Evolutionary conservation across 768 basidiomycete genomes (phyloP).

Genomic region (Mycena haematopus): DNA sequence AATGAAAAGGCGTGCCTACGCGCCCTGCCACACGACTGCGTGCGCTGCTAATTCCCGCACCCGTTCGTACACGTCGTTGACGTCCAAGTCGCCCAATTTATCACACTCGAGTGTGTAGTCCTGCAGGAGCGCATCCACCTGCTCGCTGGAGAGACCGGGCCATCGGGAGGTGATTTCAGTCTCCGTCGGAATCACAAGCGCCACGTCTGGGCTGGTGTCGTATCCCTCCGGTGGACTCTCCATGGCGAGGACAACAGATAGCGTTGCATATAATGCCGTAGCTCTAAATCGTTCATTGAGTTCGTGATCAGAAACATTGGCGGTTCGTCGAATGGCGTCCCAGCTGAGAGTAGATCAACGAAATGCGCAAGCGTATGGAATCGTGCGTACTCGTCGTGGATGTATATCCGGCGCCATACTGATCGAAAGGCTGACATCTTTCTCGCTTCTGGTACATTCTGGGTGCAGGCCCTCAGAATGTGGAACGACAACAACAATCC

Average conservation of each 20-base stretch:
- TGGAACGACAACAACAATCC: background rate
- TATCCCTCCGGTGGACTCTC: slow-evolving; percentile 51
- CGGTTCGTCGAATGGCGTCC: slow-evolving; percentile 75
- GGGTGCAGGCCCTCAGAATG: background rate
- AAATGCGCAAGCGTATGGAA: background rate
- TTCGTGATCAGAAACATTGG: slow-evolving; percentile 78
- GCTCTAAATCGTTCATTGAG: slow-evolving; percentile 71
- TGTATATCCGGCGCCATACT: slow-evolving; percentile 88
- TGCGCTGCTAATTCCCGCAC: slow-evolving; percentile 67
- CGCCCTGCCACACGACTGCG: slow-evolving; percentile 47
- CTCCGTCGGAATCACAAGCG: slow-evolving; percentile 61
- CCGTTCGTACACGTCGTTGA: slow-evolving; percentile 68
- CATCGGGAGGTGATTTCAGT: slow-evolving; percentile 74
- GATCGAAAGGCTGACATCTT: slow-evolving; percentile 72
- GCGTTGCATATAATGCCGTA: slow-evolving; percentile 78
- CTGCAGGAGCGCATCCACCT: slow-evolving; percentile 59
- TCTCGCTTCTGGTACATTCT: slow-evolving; percentile 77
- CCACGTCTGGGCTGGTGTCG: slow-evolving; percentile 61
- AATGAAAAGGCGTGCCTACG: slow-evolving; percentile 19
- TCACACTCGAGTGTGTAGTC: slow-evolving; percentile 73
- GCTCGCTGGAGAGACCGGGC: slow-evolving; percentile 74
- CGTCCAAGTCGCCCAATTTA: slow-evolving; percentile 58
- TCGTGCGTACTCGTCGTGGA: slow-evolving; percentile 81
- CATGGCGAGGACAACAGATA: slow-evolving; percentile 54
- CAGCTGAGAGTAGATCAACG: slow-evolving; percentile 63